phyloP scores from a whole-genome alignment of 768 basidiomycete genomes.

The Paxillus ammoniavirescens region DNA sequence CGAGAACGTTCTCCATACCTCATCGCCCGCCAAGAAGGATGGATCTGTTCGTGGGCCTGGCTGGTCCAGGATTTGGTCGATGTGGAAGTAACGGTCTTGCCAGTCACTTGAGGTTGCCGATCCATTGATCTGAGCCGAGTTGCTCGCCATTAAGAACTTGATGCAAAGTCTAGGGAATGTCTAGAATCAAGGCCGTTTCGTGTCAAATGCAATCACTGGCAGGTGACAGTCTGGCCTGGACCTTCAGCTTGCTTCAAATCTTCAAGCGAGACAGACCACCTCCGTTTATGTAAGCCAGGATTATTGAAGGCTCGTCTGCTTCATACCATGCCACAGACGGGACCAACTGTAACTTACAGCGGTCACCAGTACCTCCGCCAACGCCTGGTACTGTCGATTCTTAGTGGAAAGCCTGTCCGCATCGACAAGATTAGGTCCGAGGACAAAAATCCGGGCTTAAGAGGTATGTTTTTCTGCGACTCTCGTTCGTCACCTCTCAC shows the following conservation, averaged over 20 bases:
- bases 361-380: slow-evolving; percentile 83
- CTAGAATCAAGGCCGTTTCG: slow-evolving; percentile 7
- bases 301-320: neutral
- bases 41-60: slow-evolving; percentile 90
- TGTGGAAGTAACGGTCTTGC: slow-evolving; percentile 69
- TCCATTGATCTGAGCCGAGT: slow-evolving; percentile 34
- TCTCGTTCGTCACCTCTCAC: neutral
- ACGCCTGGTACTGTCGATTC: slow-evolving; percentile 83
- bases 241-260: too few species aligned
- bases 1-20: slow-evolving; percentile 44
- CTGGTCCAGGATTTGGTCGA: slow-evolving; percentile 83
- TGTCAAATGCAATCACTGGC: neutral
- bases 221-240: too few species aligned
- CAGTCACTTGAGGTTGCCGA: slow-evolving; percentile 41
- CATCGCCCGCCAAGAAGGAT: slow-evolving; percentile 77
- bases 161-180: slow-evolving; percentile 11
- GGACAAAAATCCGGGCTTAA: slow-evolving; percentile 94
- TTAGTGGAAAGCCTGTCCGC: slow-evolving; percentile 81
- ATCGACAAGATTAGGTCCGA: slow-evolving; percentile 88
- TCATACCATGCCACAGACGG: slow-evolving; percentile 37
- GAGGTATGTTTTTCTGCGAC: slow-evolving; percentile 49
- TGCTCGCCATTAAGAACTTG: slow-evolving; percentile 22
- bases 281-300: slow-evolving; percentile 25
- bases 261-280: too few species aligned
- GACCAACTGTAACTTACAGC: slow-evolving; percentile 56